These are phyloP conservation scores for Calonectria honghensis DNA, from an alignment of 2,329 filamentous ascomycete species.

Conservation along the genomic window DNA sequence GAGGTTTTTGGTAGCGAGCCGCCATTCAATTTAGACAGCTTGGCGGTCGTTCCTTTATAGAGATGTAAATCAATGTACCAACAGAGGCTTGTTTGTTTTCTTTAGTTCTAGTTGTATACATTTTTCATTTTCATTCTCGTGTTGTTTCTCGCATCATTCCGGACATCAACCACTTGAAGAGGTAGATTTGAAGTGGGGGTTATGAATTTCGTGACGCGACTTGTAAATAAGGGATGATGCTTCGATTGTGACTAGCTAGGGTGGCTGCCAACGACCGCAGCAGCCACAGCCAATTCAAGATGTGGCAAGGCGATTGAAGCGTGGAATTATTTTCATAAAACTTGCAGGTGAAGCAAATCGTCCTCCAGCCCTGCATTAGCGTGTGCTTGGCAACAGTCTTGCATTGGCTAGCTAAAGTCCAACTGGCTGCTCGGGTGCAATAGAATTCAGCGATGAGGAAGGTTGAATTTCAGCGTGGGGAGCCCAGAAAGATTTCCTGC, in stretches of 20 bases:
- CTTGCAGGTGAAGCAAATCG: background rate
- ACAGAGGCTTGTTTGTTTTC: background rate
- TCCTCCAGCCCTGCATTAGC: background rate
- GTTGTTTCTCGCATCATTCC: background rate
- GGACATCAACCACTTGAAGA: background rate
- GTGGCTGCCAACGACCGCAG: background rate
- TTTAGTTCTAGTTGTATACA: background rate
- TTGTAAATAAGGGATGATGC: background rate
- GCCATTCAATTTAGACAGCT: slow-evolving; percentile 11
- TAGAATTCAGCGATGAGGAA: background rate
- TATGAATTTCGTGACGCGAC: background rate
- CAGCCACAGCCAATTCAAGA: background rate
- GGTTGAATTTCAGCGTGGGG: background rate
- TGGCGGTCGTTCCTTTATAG: background rate
- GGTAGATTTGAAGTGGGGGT: background rate
- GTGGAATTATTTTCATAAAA: background rate
- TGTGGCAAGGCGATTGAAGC: too few species aligned
- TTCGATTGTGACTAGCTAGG: background rate
- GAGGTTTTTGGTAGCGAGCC: slow-evolving; percentile 3
- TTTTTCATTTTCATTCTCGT: too few species aligned
- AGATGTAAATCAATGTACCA: background rate
- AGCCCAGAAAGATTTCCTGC: background rate
- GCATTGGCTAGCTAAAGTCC: background rate
- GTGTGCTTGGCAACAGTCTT: background rate
- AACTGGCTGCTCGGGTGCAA: background rate